A percentile compares a stretch with the other conserved stretches of the same genome.
Conservation (phyloP, 176 grass and related monocot species). For the Eleusine coracana region DNA sequence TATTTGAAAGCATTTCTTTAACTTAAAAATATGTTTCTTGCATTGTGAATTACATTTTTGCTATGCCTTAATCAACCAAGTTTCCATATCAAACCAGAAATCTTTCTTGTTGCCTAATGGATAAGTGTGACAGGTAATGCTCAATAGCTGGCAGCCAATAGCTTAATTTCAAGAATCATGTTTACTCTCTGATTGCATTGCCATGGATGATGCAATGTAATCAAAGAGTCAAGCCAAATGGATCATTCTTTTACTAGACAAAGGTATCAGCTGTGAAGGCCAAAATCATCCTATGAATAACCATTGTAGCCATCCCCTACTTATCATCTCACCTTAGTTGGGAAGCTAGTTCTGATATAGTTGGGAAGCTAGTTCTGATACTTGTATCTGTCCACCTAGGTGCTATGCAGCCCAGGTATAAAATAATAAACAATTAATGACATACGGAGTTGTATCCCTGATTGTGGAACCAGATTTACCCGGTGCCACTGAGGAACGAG, state of each 20-base stretch:
- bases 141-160: neutral
- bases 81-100: neutral
- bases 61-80: neutral
- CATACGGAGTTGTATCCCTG: neutral
- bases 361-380: neutral
- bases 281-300: neutral
- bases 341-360: neutral
- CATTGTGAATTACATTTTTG: neutral
- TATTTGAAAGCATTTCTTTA: neutral
- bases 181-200: constrained; percentile 6
- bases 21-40: neutral
- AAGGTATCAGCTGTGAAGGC: neutral
- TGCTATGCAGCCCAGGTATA: neutral
- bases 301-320: neutral
- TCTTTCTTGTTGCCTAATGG: neutral
- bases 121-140: neutral
- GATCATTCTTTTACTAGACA: neutral
- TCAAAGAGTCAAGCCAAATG: neutral
- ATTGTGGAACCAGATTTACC: neutral
- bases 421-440: neutral
- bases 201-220: neutral
- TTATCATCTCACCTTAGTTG: neutral
- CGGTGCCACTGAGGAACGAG: neutral
- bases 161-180: neutral
- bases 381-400: neutral